Conservation (phyloP, 495 filamentous ascomycete species). For the Aspergillus sclerotioniger region DNA sequence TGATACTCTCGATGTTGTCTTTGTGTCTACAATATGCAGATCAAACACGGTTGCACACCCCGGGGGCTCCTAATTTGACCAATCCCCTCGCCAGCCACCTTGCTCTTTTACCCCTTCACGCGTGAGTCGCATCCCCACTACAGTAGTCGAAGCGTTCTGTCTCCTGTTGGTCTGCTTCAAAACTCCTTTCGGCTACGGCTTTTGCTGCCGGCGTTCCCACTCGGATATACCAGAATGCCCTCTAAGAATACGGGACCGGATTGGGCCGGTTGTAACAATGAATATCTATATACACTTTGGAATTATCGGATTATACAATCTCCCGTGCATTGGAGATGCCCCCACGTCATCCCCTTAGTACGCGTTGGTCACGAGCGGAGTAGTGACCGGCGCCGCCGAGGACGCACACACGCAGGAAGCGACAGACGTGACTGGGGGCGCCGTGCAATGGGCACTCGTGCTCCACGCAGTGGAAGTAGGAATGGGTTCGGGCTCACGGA, state of each 20-base stretch:
- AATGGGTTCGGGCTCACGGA: conserved; percentile 18
- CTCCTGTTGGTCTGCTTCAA: no score
- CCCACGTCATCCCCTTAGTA: background rate
- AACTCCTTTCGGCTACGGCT: no score
- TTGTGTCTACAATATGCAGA: conserved; percentile 18
- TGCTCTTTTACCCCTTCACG: no score
- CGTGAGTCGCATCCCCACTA: no score
- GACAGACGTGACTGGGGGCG: conserved; percentile 47
- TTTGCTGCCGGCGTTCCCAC: no score
- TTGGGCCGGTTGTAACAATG: no score
- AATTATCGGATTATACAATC: no score
- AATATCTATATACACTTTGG: no score
- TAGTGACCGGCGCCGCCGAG: conserved; percentile 39
- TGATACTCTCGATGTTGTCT: conserved; percentile 1
- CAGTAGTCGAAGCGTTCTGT: no score
- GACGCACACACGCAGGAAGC: conserved; percentile 48
- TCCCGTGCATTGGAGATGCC: no score
- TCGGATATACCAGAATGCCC: no score
- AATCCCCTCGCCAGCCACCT: background rate
- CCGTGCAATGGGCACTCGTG: conserved; percentile 48
- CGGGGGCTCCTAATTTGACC: conserved; percentile 15
- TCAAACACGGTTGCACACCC: conserved; percentile 5
- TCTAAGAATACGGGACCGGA: no score
- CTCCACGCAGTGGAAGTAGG: conserved; percentile 40
- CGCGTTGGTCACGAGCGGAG: conserved; percentile 16